A percentile compares a stretch with the other conserved stretches of the same genome.
Evolutionary conservation across 148 eudicot species (phyloP).

Genomic region (Suaeda aralocaspica): DNA sequence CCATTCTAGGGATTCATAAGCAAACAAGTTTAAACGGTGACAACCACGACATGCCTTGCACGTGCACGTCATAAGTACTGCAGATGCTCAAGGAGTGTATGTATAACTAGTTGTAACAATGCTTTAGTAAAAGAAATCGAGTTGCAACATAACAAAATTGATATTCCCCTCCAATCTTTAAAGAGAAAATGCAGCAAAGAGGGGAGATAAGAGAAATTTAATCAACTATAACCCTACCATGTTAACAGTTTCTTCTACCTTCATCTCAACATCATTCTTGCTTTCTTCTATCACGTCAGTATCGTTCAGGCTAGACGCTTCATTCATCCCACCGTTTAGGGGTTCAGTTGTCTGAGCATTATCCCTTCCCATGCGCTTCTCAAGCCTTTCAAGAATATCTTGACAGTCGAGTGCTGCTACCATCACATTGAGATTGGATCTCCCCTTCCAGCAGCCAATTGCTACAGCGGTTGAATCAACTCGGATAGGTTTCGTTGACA

Average conservation of each 20-base stretch:
- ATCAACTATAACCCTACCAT: constrained; percentile 15
- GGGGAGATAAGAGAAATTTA: neutral
- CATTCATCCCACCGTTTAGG: constrained; percentile 10
- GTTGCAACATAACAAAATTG: constrained; percentile 9
- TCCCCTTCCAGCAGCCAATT: constrained; percentile 96
- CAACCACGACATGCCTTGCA: neutral
- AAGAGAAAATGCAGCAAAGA: neutral
- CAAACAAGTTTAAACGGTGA: neutral
- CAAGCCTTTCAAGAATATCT: constrained; percentile 81
- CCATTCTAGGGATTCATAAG: neutral
- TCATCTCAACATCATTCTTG: constrained; percentile 21
- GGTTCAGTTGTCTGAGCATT: constrained; percentile 16
- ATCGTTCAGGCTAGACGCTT: constrained; percentile 17
- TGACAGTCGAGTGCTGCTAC: constrained; percentile 79
- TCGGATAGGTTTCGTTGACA: constrained; percentile 24
- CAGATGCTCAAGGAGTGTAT: too few relatives aligned
- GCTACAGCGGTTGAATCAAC: constrained; percentile 61
- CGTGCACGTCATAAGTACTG: neutral
- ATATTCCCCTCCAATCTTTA: neutral
- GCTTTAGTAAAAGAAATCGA: neutral
- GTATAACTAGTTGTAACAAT: neutral
- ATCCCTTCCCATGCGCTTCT: constrained; percentile 30
- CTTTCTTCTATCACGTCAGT: constrained; percentile 28
- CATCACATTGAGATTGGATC: constrained; percentile 72
- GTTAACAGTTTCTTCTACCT: constrained; percentile 24